Conservation (phyloP, 2,329 filamentous ascomycete species). For the Neopestalotiopsis sp. region DNA sequence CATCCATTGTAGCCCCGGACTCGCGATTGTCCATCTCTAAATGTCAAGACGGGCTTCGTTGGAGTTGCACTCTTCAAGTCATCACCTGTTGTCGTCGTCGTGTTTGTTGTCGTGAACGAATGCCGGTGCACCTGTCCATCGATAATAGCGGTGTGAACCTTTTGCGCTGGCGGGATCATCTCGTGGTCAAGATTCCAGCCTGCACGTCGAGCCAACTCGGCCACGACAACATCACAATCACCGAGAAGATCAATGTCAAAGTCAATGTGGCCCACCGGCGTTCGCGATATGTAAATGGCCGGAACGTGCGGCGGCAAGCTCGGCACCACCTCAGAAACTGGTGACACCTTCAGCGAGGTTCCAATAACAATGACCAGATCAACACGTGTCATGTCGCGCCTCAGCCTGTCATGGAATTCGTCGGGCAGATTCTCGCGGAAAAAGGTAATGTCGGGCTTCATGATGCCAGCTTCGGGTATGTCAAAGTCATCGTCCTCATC, state of each 20-base stretch:
- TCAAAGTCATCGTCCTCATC: constrained; percentile 64
- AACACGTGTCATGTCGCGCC: constrained; percentile 77
- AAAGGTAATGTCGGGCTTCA: constrained; percentile 98
- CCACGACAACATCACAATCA: constrained; percentile 89
- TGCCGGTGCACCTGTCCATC: constrained; percentile 53
- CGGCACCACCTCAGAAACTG: constrained; percentile 88
- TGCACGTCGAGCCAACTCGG: constrained; percentile 81
- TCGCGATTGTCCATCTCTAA: neutral
- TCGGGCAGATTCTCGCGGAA: constrained; percentile 91
- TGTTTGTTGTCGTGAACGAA: constrained; percentile 38
- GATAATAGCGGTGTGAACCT: constrained; percentile 58
- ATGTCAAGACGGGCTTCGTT: neutral
- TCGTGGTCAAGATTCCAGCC: constrained; percentile 83
- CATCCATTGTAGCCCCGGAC: too few species aligned
- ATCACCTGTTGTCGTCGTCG: constrained; percentile 12
- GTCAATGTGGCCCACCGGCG: constrained; percentile 85
- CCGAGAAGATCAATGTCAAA: constrained; percentile 98
- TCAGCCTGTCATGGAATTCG: constrained; percentile 79
- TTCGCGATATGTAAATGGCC: constrained; percentile 88
- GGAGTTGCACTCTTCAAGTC: neutral
- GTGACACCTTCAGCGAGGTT: constrained; percentile 93
- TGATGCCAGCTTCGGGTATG: constrained; percentile 74
- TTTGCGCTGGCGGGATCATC: constrained; percentile 76
- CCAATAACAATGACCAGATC: constrained; percentile 96
- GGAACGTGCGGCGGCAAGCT: constrained; percentile 80